Conservation (phyloP, 1,284 basidiomycete species). For the Boletus smithii region DNA sequence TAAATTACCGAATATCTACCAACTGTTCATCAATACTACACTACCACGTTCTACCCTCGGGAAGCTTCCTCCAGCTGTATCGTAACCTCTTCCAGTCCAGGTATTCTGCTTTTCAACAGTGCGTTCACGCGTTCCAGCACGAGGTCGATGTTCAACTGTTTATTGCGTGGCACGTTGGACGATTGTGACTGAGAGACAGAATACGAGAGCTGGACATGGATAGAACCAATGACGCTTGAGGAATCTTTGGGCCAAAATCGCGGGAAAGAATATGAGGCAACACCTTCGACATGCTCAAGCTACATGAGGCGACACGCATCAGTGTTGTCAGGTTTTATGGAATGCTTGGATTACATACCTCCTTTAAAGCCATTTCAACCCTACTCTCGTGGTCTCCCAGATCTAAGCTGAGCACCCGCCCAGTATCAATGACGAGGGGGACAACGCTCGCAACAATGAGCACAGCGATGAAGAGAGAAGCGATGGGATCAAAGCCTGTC, state of each 20-base stretch:
- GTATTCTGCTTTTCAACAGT: slow-evolving; percentile 67
- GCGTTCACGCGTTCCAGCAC: slow-evolving; percentile 75
- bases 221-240: slow-evolving; percentile 80
- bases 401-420: slow-evolving; percentile 85
- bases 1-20: slow-evolving; percentile 20
- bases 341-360: slow-evolving; percentile 47
- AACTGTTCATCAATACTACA: slow-evolving; percentile 8
- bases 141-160: slow-evolving; percentile 58
- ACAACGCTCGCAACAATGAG: slow-evolving; percentile 94
- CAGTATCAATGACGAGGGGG: slow-evolving; percentile 92
- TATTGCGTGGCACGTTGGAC: slow-evolving; percentile 52
- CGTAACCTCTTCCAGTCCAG: slow-evolving; percentile 80
- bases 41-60: slow-evolving; percentile 7
- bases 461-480: slow-evolving; percentile 93
- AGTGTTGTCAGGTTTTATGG: not conserved
- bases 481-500: slow-evolving; percentile 99
- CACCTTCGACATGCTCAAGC: slow-evolving; percentile 67
- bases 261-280: slow-evolving; percentile 77
- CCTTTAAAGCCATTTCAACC: slow-evolving; percentile 71
- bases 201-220: slow-evolving; percentile 75
- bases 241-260: slow-evolving; percentile 98
- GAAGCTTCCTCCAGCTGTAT: slow-evolving; percentile 70
- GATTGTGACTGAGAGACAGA: slow-evolving; percentile 41
- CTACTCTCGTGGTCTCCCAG: slow-evolving; percentile 65
- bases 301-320: slow-evolving; percentile 36